Conservation (phyloP, 1,284 basidiomycete genomes). For the Microbotryum intermedium region DNA sequence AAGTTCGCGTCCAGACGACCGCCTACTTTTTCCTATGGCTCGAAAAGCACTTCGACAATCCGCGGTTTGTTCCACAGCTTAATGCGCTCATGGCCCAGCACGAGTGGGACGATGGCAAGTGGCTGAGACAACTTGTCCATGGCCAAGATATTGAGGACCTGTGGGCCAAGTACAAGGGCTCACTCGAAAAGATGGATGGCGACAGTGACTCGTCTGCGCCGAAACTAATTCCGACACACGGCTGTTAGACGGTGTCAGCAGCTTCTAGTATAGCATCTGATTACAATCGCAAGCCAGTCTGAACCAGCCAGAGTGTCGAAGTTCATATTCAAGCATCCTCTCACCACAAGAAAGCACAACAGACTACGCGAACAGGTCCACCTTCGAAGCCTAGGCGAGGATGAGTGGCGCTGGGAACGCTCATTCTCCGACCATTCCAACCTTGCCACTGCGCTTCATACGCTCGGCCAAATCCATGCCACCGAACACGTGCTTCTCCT, state of each 20-base stretch:
- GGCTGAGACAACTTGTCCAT: neutral
- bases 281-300: too few species aligned
- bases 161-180: slow-evolving; percentile 17
- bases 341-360: too few species aligned
- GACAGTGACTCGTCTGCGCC: too few species aligned
- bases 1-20: neutral
- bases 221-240: too few species aligned
- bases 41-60: neutral
- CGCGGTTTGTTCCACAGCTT: slow-evolving; percentile 18
- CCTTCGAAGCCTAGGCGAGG: too few species aligned
- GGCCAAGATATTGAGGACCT: slow-evolving; percentile 10
- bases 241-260: too few species aligned
- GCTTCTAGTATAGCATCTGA: too few species aligned
- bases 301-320: too few species aligned
- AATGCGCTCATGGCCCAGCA: slow-evolving; percentile 4
- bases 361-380: too few species aligned
- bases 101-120: slow-evolving; percentile 14
- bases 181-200: neutral
- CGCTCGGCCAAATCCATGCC: slow-evolving; percentile 23
- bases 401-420: neutral
- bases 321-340: too few species aligned
- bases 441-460: slow-evolving; percentile 22
- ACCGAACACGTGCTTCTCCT: slow-evolving; percentile 24
- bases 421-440: slow-evolving; percentile 18
- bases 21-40: slow-evolving; percentile 26